Evolutionary conservation across 2,329 filamentous ascomycete genomes (phyloP), one percentile per base, ranked within the genome.

Genomic region (Calonectria naviculata): DNA sequence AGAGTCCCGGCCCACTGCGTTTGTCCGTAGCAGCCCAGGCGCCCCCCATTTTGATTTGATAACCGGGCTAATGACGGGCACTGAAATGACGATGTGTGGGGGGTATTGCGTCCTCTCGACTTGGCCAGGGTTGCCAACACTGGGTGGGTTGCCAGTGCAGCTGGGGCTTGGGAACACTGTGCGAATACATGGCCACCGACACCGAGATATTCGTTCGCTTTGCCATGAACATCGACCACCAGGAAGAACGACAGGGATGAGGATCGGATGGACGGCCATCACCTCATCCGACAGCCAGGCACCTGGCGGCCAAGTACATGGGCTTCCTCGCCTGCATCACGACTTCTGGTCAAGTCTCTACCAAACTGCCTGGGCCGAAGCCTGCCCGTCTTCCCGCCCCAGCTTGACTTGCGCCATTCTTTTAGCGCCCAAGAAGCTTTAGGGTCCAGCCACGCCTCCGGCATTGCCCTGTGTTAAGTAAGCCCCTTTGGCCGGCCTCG

Each of bases 81-180:
- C 68, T 75, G 74, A 78, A 78, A 78, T 78, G 76, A 78, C 75
- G 75, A 78, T 67, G 71, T 78, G 76, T 78, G 76, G 76, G 76
- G 76, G 74, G 72, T 73, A 65, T 56, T 54, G 71, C 69, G 63
- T 73, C 68, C 70, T 73, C 73, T 75, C 75, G 72, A 67, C 62
- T 71, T 47, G 70, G 72, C 76, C 76, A 78, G 60, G 63, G 42
- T 61, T 75, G 66, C 72, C 71, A 74, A 47, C 74, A 64, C 62
- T 42, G 66, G 69, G 74, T 78, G 75, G 76, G 76, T 76, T 78
- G 76, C 76, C 76, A 78, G 76, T 78, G 76, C 71, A 75, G 73
- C 67, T 44, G 34, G 36, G 26, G 28, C 29, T 3, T 56, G 42
- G 38, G 68, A 74, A 76, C 74, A 78, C 76, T 78, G 76, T 78